Base-by-base conservation (phyloP, 2,329 filamentous ascomycete genomes). In the Monilinia aucupariae region DNA sequence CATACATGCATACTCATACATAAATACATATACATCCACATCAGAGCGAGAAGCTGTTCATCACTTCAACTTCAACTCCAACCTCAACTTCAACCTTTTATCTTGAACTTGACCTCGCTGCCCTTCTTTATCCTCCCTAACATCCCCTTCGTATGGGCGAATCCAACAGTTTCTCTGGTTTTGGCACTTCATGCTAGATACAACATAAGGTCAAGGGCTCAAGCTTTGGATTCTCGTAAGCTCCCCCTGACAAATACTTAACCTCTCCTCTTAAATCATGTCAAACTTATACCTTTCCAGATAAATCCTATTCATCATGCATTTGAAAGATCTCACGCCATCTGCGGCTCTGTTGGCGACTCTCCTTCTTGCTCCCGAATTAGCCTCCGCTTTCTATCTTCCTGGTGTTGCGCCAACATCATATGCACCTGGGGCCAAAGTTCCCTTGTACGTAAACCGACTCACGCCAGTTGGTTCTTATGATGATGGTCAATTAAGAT, bases 371-470 rank as follows among this genome's bases (percentile, higher is more conserved):
- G 65, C 66, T 34, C 82, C 85, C 30, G 79, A 83, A 66, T 74
- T 85, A 43, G 77, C 81, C 17, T 81, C 85, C 2, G 91, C 91
- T 62, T 99, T 97, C 80, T 99, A 99, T 78, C 89, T 99, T 48
- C 94, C 93, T 45, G 94, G 94, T 70, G 92, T 97, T 70, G 92
- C 93, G 68, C 94, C 94, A 27, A 96, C 91, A 50, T 93, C 93
- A 63, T 99, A 99, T 80, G 86, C 90, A 71, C 78, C 80, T 59
- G 89, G 86, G 73, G 90, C 94, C 71, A 79, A 79, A 32, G 94
- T 99, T 30, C 91, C 92, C 30, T 84, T 99, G 55, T 88, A 90
- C 72, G 94, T 99, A 76, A 99, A 99, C 79, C 88, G 88, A 74
- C 88, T 99, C 71, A 94, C 91, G 49, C 93, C 94, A 4, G 86